These are phyloP conservation scores for Aristolochia fimbriata DNA, from an alignment of 164 flowering plant genomes.

Conservation along the genomic window DNA sequence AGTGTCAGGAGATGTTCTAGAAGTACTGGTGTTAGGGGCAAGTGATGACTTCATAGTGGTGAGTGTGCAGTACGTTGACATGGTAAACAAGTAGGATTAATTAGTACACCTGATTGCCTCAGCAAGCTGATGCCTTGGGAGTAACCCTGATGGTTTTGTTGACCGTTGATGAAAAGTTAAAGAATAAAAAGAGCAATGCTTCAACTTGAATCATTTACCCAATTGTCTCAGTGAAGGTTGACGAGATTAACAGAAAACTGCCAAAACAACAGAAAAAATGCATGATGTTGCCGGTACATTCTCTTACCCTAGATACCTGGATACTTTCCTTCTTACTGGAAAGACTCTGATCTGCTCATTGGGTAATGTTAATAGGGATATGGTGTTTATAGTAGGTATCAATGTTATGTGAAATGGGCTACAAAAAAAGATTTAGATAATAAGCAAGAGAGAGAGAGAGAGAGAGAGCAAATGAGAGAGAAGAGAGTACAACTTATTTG, in stretches of 20 bases:
- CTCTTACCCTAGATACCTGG: too few species aligned
- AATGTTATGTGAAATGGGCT: background rate
- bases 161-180: too few species aligned
- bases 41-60: constrained; percentile 92
- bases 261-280: background rate
- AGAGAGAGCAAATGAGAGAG: too few species aligned
- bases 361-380: background rate
- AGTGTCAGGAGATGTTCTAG: constrained; percentile 33
- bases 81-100: background rate
- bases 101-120: background rate
- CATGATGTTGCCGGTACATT: too few species aligned
- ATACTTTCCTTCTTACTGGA: too few species aligned
- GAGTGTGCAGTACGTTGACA: constrained; percentile 3
- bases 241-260: background rate
- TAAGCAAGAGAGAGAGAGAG: too few species aligned
- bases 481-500: background rate
- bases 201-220: too few species aligned
- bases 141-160: too few species aligned
- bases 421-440: too few species aligned
- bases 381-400: background rate
- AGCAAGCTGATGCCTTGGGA: background rate
- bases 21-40: constrained; percentile 71
- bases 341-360: too few species aligned
- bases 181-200: too few species aligned
- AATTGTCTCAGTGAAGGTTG: too few species aligned